Base-by-base conservation (phyloP, 108 stramenopile species). In the Asterionellopsis glacialis region DNA sequence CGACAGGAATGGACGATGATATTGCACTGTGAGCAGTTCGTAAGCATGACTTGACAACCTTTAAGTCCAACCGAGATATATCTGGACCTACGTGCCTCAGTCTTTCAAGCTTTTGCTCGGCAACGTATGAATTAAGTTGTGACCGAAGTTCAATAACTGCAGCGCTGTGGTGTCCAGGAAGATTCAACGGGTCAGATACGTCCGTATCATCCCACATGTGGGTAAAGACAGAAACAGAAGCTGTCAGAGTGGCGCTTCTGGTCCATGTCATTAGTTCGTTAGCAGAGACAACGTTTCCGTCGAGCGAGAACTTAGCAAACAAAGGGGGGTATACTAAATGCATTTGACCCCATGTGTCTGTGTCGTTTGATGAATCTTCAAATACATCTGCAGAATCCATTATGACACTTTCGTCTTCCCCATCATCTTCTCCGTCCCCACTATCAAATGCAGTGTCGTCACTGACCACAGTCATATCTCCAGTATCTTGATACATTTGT, bases 81-180 rank as follows among this genome's bases (percentile, higher is more conserved):
- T 52, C 57, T 25, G 52, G 11, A 24, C 81, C 77, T 6, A 56
- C 14, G 43, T 72, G 65, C 14, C 73, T 59, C 51, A 86, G 65
- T 39, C 77, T 73, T 56, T 86, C 87, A 14, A 91, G 72, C 7
- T 64, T 80, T 53, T 81, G 87, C 58, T 88, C 87, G 0, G 84
- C 77, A 41, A 72, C 59, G 51, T 82, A 84, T 16, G 80, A 70
- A 52, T 71, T 83, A 51, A 91, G 51, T 11, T 73, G 59, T 27
- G 57, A 39, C 28, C 52, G 48, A 15, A 87, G 59, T 55, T 80
- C 70, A 25, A 61, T 66, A 18, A 66, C 65, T 40, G 75, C 73
- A 14, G 41, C 42, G 57, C 61, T 33, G 61, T 86, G 84, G 12
- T 57, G 28, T 44, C 50, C 33, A 19, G 69, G 69, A 61, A 73